Percentiles rank a stretch among this genome's conserved stretches.
phyloP scores from a whole-genome alignment of 192 early-diverging fungal genomes.

The Umbelopsis isabellina region DNA sequence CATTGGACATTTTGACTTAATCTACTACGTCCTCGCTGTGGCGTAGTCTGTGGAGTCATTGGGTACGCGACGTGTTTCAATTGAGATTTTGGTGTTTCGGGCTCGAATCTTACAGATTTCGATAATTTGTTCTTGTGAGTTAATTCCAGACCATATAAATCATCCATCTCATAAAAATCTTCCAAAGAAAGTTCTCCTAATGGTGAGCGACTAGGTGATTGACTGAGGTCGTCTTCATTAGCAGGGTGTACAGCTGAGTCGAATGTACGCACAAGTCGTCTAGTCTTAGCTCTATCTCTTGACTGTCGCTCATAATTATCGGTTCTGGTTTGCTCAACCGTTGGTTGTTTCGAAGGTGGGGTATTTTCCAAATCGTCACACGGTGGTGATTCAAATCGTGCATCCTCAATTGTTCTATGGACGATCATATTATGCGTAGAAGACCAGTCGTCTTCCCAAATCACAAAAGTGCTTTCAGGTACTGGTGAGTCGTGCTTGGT shows the following conservation, averaged over 20 bases:
- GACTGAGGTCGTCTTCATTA: slow-evolving; percentile 9
- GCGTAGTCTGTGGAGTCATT: slow-evolving; percentile 9
- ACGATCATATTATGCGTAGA: neutral
- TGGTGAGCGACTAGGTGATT: neutral
- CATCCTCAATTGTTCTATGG: neutral
- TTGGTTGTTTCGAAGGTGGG: slow-evolving; percentile 10
- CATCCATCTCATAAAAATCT: slow-evolving; percentile 16
- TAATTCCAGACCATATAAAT: slow-evolving; percentile 17
- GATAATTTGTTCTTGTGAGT: slow-evolving; percentile 14
- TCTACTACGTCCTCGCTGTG: slow-evolving; percentile 7
- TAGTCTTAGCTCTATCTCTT: slow-evolving; percentile 5
- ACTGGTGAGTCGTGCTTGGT: neutral
- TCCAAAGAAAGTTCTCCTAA: slow-evolving; percentile 7
- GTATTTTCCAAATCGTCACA: slow-evolving; percentile 13
- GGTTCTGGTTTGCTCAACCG: neutral
- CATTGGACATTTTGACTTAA: slow-evolving; percentile 18
- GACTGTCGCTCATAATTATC: slow-evolving; percentile 17
- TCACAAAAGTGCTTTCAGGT: neutral
- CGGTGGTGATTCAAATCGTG: neutral
- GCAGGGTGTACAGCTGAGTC: neutral
- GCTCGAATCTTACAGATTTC: neutral
- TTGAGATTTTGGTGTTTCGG: neutral
- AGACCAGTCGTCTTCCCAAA: slow-evolving; percentile 17
- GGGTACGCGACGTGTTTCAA: slow-evolving; percentile 1
- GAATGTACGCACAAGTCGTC: slow-evolving; percentile 6